Evolutionary conservation across 2,329 filamentous ascomycete genomes (phyloP), one percentile per base, ranked within the genome.

Genomic region (Phyllosticta citriasiana): DNA sequence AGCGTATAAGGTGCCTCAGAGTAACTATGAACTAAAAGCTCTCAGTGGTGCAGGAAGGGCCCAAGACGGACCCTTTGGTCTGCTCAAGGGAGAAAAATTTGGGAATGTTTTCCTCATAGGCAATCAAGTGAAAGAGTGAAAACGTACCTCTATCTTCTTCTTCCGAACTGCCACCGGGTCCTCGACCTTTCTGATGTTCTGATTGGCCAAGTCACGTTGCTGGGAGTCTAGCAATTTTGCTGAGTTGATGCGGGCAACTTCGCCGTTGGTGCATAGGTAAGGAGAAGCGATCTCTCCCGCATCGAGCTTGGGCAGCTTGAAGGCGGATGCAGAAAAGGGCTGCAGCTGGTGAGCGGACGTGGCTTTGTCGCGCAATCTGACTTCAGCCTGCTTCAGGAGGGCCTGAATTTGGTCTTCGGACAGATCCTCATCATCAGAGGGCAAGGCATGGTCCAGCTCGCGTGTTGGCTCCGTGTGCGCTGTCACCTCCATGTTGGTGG

Each of bases 61-160:
- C 88, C 89, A 94, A 88, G 81, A 93, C 88, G 89, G 84, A 83
- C 82, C 81, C 82, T n/a, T 80, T 76, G 72, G 79, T 85, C 85
- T 83, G 85, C 88, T 82, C 91, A 88, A 88, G 88, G 83, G 70
- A 76, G 72, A 74, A 73, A 22, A 74, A 76, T 75, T 83, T 86
- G 83, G 85, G 83, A 85, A 81, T 75, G 79, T 81, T 88, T 88
- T 92, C 88, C 84, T 93, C 89, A 90, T 84, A 73, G 76, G 72
- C 71, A 66, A 62, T 54, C 57, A 76, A 75, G 69, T 57, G 16
- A 22, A 26, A 12, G 53, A 55, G 51, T 5, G 6, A 14, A 59
- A 35, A 55, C 55, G 69, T 79, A 86, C 84, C 78, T 84, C 79
- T 65, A 74, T 73, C 57, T 73, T 75, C 63, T 74, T 72, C 63